Evolutionary conservation across 345 rosid species (phyloP), one percentile per base, ranked within the genome.

Genomic region (Tarenaya hassleriana): DNA sequence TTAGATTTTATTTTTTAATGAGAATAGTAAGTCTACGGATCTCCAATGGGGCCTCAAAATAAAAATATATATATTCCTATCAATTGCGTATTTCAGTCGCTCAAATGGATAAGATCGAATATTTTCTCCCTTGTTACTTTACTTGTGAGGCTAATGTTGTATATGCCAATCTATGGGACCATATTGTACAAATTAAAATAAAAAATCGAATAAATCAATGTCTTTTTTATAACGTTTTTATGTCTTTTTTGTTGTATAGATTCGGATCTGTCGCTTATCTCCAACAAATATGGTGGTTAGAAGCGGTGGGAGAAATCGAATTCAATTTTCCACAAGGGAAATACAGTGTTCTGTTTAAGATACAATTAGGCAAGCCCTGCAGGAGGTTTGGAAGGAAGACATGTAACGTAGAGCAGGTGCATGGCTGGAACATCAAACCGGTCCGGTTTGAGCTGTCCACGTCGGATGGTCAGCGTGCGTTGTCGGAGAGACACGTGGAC

Each of bases 261-360:
- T 92, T 88, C 58, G 60, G 66, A 8, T 68, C 84, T 12, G 73
- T 83, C 47, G 88, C 94, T 59, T 92, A 83, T 73, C 96, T 92
- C 37, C 84, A 90, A 63, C 96, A 92, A 75, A 80, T 83, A 20
- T 88, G 98, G 98, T 92, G 98, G 98, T 79, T 81, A 37, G 96
- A 92, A 72, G 83, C 75, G 11, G 79, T 72, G 13, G 98, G 98
- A 27, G 77, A 80, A 47, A 38, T 83, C 5, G 88, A 67, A 52
- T 88, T 92, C 54, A 82, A 80, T 45, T 88, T 84, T 62, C 71
- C 91, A 12, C 72, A 84, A 0, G 96, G 98, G 16, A 73, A 62
- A 2, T 88, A 92, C 33, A 70, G 84, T 68, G 14, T 92, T 29
- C 69, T 76, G 68, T 92, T 88, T 70, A 77, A 85, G 71, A 73